Evolutionary conservation across 1,284 basidiomycete species (phyloP).

Genomic region (Papiliotrema fonsecae): DNA sequence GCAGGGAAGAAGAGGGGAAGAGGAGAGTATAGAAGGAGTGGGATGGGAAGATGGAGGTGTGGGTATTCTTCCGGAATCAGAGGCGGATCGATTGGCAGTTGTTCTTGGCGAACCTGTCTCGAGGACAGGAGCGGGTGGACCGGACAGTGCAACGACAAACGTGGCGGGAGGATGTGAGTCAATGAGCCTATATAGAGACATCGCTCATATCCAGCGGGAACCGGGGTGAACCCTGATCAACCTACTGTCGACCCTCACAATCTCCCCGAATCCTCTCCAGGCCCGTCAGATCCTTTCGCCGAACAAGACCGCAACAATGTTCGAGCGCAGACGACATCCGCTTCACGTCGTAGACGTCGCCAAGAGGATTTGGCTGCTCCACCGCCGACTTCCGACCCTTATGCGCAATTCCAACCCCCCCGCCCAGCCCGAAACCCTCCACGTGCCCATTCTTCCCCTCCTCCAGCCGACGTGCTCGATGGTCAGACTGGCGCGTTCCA

Average conservation of each 20-base stretch:
- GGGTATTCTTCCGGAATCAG: conserved; percentile 36
- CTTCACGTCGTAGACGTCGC: conserved; percentile 4
- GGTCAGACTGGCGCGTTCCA: conserved; percentile 21
- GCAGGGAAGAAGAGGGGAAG: conserved; percentile 13
- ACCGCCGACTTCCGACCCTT: conserved; percentile 6
- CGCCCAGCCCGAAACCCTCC: conserved; percentile 7
- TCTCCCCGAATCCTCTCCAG: not conserved
- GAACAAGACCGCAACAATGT: too few relatives aligned
- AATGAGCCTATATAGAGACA: not conserved
- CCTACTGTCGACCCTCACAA: conserved; percentile 5
- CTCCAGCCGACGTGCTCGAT: conserved; percentile 13
- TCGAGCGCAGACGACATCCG: too few relatives aligned
- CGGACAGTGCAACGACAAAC: not conserved
- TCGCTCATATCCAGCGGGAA: not conserved
- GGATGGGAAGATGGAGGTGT: conserved; percentile 44
- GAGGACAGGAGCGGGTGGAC: not conserved
- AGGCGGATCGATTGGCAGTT: conserved; percentile 40
- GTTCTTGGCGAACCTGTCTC: conserved; percentile 36
- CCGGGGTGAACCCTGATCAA: conserved; percentile 5
- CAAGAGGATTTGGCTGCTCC: conserved; percentile 6
- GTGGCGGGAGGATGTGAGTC: not conserved
- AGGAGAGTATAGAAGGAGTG: conserved; percentile 24
- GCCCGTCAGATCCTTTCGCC: conserved; percentile 2
- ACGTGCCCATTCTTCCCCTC: not conserved
- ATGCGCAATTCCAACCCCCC: conserved; percentile 6